Conservation (phyloP, 345 rosid species). For the Citrus hindsii region DNA sequence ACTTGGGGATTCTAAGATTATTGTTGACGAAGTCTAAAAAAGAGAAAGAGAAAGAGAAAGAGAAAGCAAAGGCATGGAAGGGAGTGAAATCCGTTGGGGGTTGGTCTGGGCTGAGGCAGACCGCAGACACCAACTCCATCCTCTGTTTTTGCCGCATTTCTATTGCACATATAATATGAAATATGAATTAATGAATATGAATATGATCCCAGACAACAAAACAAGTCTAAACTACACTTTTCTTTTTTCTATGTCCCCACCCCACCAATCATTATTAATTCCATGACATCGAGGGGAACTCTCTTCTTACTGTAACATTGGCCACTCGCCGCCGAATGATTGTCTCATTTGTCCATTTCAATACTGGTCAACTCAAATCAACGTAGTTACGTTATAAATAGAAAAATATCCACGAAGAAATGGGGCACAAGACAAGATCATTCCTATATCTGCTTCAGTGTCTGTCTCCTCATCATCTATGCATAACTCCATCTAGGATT, state of each 20-base stretch:
- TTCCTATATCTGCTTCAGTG: background rate
- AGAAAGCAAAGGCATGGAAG: background rate
- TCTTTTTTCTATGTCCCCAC: background rate
- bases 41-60: background rate
- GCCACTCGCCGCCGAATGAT: background rate
- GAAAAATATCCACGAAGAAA: background rate
- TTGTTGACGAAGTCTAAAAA: background rate
- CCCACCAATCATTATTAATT: background rate
- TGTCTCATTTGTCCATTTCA: background rate
- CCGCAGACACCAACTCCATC: background rate
- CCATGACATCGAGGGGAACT: background rate
- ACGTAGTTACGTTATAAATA: background rate
- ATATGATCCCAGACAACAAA: background rate
- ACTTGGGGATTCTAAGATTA: background rate
- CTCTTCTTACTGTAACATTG: background rate
- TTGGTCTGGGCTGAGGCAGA: conserved; percentile 18
- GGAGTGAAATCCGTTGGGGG: conserved; percentile 11
- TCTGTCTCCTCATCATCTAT: background rate
- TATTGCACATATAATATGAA: background rate
- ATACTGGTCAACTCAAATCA: background rate
- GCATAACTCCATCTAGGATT: background rate
- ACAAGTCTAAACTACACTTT: background rate
- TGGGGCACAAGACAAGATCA: background rate
- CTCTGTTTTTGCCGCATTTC: background rate
- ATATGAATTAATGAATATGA: no score